These are phyloP conservation scores for Cucurbita pepo DNA, from an alignment of 306 rosid genomes.

Conservation along the genomic window DNA sequence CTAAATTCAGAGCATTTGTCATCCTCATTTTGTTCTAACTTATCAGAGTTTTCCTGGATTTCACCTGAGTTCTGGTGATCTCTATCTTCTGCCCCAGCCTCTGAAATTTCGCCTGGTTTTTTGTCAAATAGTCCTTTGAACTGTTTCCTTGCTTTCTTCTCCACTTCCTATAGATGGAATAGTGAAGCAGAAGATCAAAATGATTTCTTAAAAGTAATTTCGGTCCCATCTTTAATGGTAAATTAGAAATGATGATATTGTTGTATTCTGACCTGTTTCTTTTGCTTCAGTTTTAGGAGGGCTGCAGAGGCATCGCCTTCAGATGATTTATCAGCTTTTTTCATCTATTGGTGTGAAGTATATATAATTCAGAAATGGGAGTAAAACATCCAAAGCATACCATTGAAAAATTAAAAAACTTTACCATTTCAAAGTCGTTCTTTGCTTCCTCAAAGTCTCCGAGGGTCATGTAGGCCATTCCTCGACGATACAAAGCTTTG, in stretches of 20 bases:
- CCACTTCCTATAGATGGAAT: constrained; percentile 45
- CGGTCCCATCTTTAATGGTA: not conserved
- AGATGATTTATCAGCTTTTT: constrained; percentile 51
- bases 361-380: constrained; percentile 8
- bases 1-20: constrained; percentile 29
- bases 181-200: not conserved
- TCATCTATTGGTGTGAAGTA: constrained; percentile 39
- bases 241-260: not conserved
- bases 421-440: constrained; percentile 65
- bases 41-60: constrained; percentile 22
- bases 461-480: constrained; percentile 76
- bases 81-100: constrained; percentile 29
- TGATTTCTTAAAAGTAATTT: not conserved
- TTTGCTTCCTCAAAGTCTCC: constrained; percentile 92
- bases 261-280: constrained; percentile 45
- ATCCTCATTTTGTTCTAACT: constrained; percentile 22
- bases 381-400: not conserved
- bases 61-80: constrained; percentile 21
- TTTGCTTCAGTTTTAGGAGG: constrained; percentile 63
- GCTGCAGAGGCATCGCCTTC: constrained; percentile 84
- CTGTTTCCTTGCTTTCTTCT: constrained; percentile 63
- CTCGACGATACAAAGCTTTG: constrained; percentile 95
- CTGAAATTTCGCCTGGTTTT: constrained; percentile 84
- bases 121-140: constrained; percentile 87
- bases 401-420: not conserved